These are phyloP conservation scores for Isoetes engelmannii DNA, from an alignment of 83 land plant genomes.

Conservation along the genomic window DNA sequence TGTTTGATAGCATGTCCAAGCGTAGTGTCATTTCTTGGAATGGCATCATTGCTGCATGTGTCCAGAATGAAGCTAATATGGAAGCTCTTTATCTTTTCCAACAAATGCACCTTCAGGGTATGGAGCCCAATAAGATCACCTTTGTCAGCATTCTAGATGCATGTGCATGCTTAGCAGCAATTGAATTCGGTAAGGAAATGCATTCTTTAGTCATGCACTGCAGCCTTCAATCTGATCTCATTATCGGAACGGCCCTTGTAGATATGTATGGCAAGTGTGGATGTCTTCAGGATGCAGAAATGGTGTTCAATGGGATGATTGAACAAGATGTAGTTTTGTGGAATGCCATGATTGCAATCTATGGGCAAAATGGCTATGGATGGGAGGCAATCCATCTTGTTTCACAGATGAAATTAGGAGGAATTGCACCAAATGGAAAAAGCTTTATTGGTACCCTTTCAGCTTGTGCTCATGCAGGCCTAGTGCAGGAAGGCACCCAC, in stretches of 20 bases:
- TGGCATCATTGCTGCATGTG: not conserved
- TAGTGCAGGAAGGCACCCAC: not conserved
- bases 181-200: too few relatives aligned
- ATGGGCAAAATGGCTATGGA: not conserved
- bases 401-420: too few relatives aligned
- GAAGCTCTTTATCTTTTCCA: conserved; percentile 1
- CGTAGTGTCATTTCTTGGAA: conserved; percentile 5
- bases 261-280: conserved; percentile 18
- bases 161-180: too few relatives aligned
- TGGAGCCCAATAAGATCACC: not conserved
- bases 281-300: conserved; percentile 3
- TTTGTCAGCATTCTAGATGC: too few relatives aligned
- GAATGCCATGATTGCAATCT: conserved; percentile 12
- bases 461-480: not conserved
- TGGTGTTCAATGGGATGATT: not conserved
- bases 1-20: not conserved
- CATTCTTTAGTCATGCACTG: not conserved
- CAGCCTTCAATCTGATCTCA: not conserved
- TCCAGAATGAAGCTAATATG: not conserved
- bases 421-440: not conserved
- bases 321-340: conserved; percentile 3
- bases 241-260: not conserved
- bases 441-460: not conserved
- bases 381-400: too few relatives aligned
- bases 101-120: not conserved